Evolutionary conservation across 2,329 filamentous ascomycete species (phyloP), one percentile per base, ranked within the genome.

Genomic region (Talaromyces rugulosus): DNA sequence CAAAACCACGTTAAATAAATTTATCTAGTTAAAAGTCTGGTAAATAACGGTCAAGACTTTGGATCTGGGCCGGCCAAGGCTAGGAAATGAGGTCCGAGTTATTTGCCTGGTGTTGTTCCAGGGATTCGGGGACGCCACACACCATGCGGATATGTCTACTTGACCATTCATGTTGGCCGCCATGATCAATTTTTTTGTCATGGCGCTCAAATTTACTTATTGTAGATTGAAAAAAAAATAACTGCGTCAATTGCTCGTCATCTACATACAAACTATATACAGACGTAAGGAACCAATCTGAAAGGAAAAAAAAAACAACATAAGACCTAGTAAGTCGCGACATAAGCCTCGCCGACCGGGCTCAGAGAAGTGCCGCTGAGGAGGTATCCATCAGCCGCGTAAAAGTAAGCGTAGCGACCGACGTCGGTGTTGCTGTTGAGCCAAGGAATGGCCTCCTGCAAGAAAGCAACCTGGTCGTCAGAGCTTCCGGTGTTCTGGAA

Each of bases 331-430:
- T 50, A 56, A 40, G 50, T 51, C n/a, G 61, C 31, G 54, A 55
- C 52, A 28, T 77, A 78, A 30, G 68, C 66, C 56, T 71, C 33
- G 27, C 75, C 75, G 50, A 70, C 70, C 11, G 62, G 14, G 62
- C 72, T 75, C 61, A 75, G 61, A 4, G 53, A 52, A 34, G 47
- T 62, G 4, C 69, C 70, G 27, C 62, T 67, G 30, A 77, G 61
- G 63, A 79, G 64, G 54, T 70, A 71, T 11, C 72, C 72, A 28
- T 77, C 69, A 4, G 70, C 67, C 53, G 66, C 71, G 63, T 69
- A 70, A 68, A 78, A 81, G 69, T 78, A 81, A 2, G 78, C 73
- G 64, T 81, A 81, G 34, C 77, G 71, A 11, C 71, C 69, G 27
- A 81, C 77, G 14, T 59, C 71, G 3, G 61, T n/a, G 56, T 77